A percentile compares a stretch with the other conserved stretches of the same genome.
Conservation (phyloP, 2,329 filamentous ascomycete genomes). For the Gaeumannomyces tritici region DNA sequence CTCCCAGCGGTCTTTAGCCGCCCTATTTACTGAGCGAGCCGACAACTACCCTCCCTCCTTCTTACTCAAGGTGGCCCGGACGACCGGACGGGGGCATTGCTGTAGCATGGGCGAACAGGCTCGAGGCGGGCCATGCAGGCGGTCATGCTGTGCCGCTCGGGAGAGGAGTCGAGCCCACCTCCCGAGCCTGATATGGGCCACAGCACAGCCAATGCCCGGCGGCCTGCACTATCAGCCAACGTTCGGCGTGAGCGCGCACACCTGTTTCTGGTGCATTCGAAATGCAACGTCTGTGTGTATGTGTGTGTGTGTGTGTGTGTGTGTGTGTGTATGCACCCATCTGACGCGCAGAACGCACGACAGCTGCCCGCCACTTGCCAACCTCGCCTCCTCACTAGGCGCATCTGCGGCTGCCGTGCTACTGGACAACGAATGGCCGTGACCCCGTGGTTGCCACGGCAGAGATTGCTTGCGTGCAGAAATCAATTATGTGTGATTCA, state of each 20-base stretch:
- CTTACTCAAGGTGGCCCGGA: neutral
- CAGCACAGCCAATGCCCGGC: neutral
- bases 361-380: neutral
- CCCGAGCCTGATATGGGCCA: neutral
- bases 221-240: neutral
- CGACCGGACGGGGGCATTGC: neutral
- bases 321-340: neutral
- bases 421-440: neutral
- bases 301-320: neutral
- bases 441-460: neutral
- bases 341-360: neutral
- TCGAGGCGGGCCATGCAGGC: neutral
- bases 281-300: neutral
- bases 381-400: neutral
- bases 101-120: neutral
- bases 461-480: neutral
- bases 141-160: neutral
- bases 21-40: neutral
- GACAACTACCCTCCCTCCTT: neutral
- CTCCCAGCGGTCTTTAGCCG: neutral
- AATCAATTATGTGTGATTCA: neutral
- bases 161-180: neutral
- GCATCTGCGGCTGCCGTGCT: neutral
- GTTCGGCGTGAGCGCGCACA: neutral
- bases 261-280: neutral